These are phyloP conservation scores for Phytophthora lateralis DNA, from an alignment of 352 stramenopile species.

Conservation along the genomic window DNA sequence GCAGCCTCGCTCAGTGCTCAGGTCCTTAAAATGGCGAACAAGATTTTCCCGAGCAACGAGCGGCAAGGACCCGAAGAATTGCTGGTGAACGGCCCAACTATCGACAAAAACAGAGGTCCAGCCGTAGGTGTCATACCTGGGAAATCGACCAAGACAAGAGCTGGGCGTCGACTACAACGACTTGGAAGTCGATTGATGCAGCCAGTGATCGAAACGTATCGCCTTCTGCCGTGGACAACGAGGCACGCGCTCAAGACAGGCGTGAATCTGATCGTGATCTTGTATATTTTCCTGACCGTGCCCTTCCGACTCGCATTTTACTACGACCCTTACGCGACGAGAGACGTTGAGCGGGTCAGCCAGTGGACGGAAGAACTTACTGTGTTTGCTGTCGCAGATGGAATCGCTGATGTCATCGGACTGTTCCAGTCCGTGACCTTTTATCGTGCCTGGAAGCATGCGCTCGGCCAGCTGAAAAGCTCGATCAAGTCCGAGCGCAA, in stretches of 20 bases:
- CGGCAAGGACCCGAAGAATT: neutral
- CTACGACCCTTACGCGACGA: conserved; percentile 5
- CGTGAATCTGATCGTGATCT: neutral
- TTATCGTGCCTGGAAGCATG: conserved; percentile 40
- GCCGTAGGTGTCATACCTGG: neutral
- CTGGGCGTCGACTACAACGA: neutral
- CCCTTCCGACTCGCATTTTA: conserved; percentile 22
- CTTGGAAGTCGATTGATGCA: conserved; percentile 1
- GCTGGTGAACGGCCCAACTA: neutral
- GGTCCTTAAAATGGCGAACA: conserved; percentile 1
- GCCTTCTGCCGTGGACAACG: conserved; percentile 10
- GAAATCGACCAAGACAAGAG: neutral
- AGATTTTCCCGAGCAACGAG: neutral
- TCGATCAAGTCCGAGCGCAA: conserved; percentile 49
- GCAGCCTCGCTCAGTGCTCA: no score
- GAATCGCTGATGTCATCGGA: conserved; percentile 49
- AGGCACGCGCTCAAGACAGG: neutral
- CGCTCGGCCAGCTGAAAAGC: conserved; percentile 41
- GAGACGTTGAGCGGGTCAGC: neutral
- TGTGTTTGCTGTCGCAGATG: conserved; percentile 44
- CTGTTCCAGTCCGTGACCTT: conserved; percentile 49
- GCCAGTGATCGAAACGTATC: neutral
- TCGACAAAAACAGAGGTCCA: neutral
- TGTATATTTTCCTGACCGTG: conserved; percentile 24
- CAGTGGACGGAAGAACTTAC: conserved; percentile 51